Evolutionary conservation across 2,329 filamentous ascomycete species (phyloP).

Genomic region (Aspergillus sp.): DNA sequence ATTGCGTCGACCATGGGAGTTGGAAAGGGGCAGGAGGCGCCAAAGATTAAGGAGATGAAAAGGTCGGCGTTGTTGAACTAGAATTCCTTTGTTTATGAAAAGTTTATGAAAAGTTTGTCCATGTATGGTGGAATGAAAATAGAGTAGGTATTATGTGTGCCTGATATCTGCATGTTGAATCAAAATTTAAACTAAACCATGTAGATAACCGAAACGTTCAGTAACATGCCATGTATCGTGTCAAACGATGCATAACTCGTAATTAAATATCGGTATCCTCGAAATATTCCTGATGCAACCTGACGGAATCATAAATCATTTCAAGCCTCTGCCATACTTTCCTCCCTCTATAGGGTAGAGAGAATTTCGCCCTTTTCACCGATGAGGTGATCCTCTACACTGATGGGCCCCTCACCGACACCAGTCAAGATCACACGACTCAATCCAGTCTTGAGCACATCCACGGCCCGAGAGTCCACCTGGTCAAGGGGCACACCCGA

Average conservation of each 20-base stretch:
- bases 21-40: constrained; percentile 45
- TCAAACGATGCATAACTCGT: constrained; percentile 2
- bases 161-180: neutral
- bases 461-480: constrained; percentile 54
- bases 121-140: neutral
- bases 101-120: constrained; percentile 1
- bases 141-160: neutral
- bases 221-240: constrained; percentile 3
- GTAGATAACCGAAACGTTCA: constrained; percentile 9
- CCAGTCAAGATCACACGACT: constrained; percentile 86
- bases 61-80: constrained; percentile 39
- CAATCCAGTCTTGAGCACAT: constrained; percentile 72
- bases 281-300: neutral
- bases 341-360: constrained; percentile 12
- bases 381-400: constrained; percentile 75
- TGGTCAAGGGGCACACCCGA: constrained; percentile 62
- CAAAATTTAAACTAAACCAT: neutral
- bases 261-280: constrained; percentile 2
- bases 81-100: neutral
- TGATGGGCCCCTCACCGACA: constrained; percentile 85
- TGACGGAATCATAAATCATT: constrained; percentile 7
- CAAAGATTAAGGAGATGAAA: constrained; percentile 52
- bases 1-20: constrained; percentile 37
- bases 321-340: neutral
- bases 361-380: constrained; percentile 61